Evolutionary conservation across 2,329 filamentous ascomycete species (phyloP).

Genomic region (Orbilia ellipsospora): DNA sequence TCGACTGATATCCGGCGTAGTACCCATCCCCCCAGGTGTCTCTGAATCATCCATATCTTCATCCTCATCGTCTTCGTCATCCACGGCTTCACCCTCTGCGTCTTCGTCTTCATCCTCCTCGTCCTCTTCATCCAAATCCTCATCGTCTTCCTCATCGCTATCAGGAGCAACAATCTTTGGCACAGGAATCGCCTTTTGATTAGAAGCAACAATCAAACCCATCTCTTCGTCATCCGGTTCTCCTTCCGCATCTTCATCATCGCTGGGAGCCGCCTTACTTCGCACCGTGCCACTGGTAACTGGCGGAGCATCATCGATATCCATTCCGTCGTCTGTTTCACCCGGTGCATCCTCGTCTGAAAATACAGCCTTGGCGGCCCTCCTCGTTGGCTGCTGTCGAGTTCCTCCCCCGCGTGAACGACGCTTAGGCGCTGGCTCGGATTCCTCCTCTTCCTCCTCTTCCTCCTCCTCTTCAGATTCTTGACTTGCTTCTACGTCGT

Average conservation of each 20-base stretch:
- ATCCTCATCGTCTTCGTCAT: constrained; percentile 41
- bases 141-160: constrained; percentile 35
- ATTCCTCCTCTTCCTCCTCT: constrained; percentile 62
- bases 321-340: constrained; percentile 61
- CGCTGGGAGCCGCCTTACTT: constrained; percentile 61
- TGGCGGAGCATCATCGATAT: constrained; percentile 32
- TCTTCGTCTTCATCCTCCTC: constrained; percentile 55
- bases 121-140: constrained; percentile 40
- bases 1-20: constrained; percentile 58
- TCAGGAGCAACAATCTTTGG: constrained; percentile 36
- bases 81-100: constrained; percentile 30
- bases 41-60: constrained; percentile 59
- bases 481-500: constrained; percentile 62
- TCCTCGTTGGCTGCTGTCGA: constrained; percentile 62
- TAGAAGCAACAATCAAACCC: constrained; percentile 51
- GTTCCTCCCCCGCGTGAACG: constrained; percentile 62
- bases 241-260: constrained; percentile 60
- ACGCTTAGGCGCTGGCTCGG: constrained; percentile 60
- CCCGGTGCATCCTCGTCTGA: constrained; percentile 61
- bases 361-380: constrained; percentile 56
- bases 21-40: constrained; percentile 19
- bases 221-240: constrained; percentile 61
- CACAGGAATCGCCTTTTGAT: constrained; percentile 16
- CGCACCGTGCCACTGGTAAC: constrained; percentile 22
- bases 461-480: constrained; percentile 65